phyloP scores from a whole-genome alignment of 2,329 filamentous ascomycete genomes.

The Daldinia sp. region DNA sequence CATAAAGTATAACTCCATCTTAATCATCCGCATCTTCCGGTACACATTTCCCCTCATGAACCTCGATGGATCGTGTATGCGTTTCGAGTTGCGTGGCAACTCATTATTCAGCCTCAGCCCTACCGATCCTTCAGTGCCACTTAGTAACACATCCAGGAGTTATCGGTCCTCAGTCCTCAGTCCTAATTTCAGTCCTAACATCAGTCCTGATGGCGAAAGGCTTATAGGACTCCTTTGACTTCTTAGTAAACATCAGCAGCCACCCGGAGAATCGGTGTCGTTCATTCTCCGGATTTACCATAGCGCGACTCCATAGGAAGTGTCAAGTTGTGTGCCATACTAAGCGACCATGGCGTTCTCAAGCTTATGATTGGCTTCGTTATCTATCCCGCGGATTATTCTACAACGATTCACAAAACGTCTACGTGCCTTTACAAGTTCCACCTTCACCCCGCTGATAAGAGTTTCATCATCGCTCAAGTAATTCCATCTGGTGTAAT shows the following conservation, averaged over 20 bases:
- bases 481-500: slow-evolving; percentile 11
- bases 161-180: slow-evolving; percentile 5
- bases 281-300: slow-evolving; percentile 23
- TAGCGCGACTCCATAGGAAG: slow-evolving; percentile 5
- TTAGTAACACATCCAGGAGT: slow-evolving; percentile 11
- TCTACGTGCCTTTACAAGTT: slow-evolving; percentile 13
- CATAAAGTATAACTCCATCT: not conserved
- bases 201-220: slow-evolving; percentile 11
- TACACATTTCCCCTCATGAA: slow-evolving; percentile 5
- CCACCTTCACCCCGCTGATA: slow-evolving; percentile 10
- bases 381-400: slow-evolving; percentile 6
- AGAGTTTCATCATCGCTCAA: slow-evolving; percentile 22
- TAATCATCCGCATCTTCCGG: not conserved
- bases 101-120: slow-evolving; percentile 38
- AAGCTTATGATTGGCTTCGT: slow-evolving; percentile 23
- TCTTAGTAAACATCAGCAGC: slow-evolving; percentile 15
- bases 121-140: slow-evolving; percentile 34
- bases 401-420: slow-evolving; percentile 14
- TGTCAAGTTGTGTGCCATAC: slow-evolving; percentile 19
- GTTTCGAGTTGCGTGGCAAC: slow-evolving; percentile 2
- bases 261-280: slow-evolving; percentile 21
- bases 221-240: slow-evolving; percentile 2
- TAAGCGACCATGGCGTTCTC: slow-evolving; percentile 7
- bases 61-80: slow-evolving; percentile 2
- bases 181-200: not conserved